phyloP scores from a whole-genome alignment of 768 basidiomycete genomes.

The Mycena pura region DNA sequence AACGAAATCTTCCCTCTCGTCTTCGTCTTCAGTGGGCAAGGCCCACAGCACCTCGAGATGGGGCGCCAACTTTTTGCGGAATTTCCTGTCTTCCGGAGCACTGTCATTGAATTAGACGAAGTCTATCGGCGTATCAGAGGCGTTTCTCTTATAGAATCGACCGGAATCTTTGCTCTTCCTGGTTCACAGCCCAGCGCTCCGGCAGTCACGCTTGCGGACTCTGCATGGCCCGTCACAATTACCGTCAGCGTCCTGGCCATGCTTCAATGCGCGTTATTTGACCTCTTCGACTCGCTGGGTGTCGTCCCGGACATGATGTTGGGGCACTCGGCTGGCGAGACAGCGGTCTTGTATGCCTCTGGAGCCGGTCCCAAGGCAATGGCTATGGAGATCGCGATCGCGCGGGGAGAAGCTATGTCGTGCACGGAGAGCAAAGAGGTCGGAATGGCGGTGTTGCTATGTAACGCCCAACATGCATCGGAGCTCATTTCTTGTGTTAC shows the following conservation, averaged over 20 bases:
- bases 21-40: conserved; percentile 43
- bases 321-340: conserved; percentile 46
- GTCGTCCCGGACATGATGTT: conserved; percentile 34
- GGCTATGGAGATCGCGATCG: conserved; percentile 41
- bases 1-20: conserved; percentile 28
- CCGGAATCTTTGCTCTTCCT: conserved; percentile 34
- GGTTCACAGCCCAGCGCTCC: background rate
- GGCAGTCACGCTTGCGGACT: background rate
- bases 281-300: conserved; percentile 32
- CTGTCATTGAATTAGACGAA: conserved; percentile 36
- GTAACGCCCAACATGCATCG: conserved; percentile 15
- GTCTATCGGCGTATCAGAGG: conserved; percentile 30
- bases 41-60: conserved; percentile 42
- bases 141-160: conserved; percentile 32
- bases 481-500: background rate
- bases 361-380: conserved; percentile 36
- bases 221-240: conserved; percentile 28
- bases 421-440: conserved; percentile 24
- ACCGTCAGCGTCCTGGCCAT: conserved; percentile 37
- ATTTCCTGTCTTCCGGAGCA: conserved; percentile 35
- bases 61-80: conserved; percentile 37
- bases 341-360: conserved; percentile 40
- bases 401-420: conserved; percentile 37
- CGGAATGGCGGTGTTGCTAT: conserved; percentile 39
- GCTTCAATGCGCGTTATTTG: conserved; percentile 41